A percentile compares a stretch with the other conserved stretches of the same genome.
Conservation (phyloP, 1,284 basidiomycete species). For the Veloporphyrellus conicus region DNA sequence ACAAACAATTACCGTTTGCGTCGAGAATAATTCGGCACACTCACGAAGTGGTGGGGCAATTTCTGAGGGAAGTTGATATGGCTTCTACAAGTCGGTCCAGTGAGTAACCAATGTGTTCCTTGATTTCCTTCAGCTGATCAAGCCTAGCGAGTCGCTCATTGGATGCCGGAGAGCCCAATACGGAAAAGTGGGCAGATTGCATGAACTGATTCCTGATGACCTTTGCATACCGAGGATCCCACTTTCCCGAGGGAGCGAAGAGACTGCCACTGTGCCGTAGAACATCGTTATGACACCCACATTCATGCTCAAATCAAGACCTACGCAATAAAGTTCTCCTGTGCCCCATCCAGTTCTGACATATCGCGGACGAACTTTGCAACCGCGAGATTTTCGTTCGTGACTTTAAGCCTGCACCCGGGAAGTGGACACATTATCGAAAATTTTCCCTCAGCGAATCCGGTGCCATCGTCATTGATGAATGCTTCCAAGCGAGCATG, state of each 20-base stretch:
- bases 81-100: constrained; percentile 17
- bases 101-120: constrained; percentile 30
- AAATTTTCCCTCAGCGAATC: constrained; percentile 35
- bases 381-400: constrained; percentile 31
- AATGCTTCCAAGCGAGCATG: constrained; percentile 25
- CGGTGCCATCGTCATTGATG: constrained; percentile 28
- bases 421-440: constrained; percentile 25
- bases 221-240: constrained; percentile 25
- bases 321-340: constrained; percentile 21
- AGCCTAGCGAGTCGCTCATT: constrained; percentile 22
- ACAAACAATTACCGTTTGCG: not conserved
- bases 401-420: constrained; percentile 33
- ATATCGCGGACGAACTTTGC: constrained; percentile 36
- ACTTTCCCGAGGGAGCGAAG: constrained; percentile 21
- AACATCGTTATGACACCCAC: not conserved
- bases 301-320: constrained; percentile 4
- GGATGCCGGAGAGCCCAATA: not conserved
- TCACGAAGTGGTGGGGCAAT: constrained; percentile 35
- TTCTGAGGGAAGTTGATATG: constrained; percentile 16
- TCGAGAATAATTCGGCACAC: constrained; percentile 5
- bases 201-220: constrained; percentile 25
- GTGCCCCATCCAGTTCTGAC: constrained; percentile 14
- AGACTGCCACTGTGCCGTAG: constrained; percentile 30
- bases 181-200: constrained; percentile 22
- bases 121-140: constrained; percentile 26